Conservation (phyloP, 805 yeast genomes). For the Alloascoidea africana region DNA sequence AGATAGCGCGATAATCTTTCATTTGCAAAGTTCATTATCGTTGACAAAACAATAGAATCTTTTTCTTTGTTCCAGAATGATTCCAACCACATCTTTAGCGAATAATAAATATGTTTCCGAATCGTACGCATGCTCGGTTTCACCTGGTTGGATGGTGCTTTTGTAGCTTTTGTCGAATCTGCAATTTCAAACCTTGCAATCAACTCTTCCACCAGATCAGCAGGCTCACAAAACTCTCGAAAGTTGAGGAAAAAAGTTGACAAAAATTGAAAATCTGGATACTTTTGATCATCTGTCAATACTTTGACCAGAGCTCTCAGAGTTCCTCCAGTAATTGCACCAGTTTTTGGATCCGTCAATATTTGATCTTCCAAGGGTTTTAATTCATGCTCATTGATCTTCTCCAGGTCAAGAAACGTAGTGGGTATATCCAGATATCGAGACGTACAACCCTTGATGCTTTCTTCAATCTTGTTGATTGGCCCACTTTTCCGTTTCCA, state of each 20-base stretch:
- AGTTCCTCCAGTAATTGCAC: constrained; percentile 18
- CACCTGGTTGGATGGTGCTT: constrained; percentile 17
- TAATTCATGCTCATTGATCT: too few species aligned
- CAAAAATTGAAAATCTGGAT: constrained; percentile 44
- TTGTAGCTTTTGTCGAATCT: constrained; percentile 14
- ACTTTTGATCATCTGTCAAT: constrained; percentile 10
- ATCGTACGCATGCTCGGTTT: constrained; percentile 43
- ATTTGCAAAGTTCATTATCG: constrained; percentile 63
- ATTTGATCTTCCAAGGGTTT: neutral
- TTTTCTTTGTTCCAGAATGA: constrained; percentile 65
- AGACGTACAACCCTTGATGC: too few species aligned
- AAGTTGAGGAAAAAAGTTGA: constrained; percentile 69
- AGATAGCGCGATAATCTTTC: constrained; percentile 47
- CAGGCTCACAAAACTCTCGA: constrained; percentile 52
- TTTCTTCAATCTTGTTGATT: too few species aligned
- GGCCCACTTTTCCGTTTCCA: too few species aligned
- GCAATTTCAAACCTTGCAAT: constrained; percentile 51
- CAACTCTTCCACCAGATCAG: constrained; percentile 52
- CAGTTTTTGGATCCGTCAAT: constrained; percentile 4
- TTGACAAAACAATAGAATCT: constrained; percentile 50
- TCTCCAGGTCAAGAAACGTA: too few species aligned
- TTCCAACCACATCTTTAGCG: constrained; percentile 77
- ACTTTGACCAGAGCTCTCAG: constrained; percentile 15
- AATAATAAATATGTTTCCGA: constrained; percentile 37
- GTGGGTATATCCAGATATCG: too few species aligned